phyloP scores from a whole-genome alignment of 352 stramenopile genomes.

The Phytophthora uliginosa region DNA sequence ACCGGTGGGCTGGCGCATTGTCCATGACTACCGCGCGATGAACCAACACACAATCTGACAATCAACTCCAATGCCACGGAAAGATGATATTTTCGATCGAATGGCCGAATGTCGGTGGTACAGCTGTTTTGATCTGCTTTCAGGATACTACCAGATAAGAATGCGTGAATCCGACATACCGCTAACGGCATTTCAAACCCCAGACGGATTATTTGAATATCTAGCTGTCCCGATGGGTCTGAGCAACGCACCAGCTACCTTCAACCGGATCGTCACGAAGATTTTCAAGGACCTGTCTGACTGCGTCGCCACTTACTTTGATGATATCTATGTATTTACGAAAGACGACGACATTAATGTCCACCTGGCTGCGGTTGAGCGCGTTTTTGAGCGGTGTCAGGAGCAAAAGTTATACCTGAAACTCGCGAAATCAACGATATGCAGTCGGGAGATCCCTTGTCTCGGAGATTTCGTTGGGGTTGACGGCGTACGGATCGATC shows the following conservation, averaged over 20 bases:
- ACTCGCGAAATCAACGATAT: constrained; percentile 9
- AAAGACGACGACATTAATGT: not conserved
- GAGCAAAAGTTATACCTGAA: constrained; percentile 7
- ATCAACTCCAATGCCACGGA: constrained; percentile 16
- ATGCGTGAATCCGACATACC: constrained; percentile 8
- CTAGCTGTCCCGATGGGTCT: not conserved
- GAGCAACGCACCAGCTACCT: constrained; percentile 2
- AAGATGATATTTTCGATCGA: constrained; percentile 12
- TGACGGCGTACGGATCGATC: constrained; percentile 3
- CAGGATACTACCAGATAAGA: constrained; percentile 11
- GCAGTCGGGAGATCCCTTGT: constrained; percentile 7
- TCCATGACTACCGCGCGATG: constrained; percentile 15
- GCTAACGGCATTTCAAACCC: constrained; percentile 8
- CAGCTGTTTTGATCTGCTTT: constrained; percentile 16
- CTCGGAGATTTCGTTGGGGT: constrained; percentile 10
- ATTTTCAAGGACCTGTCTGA: not conserved
- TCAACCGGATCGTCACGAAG: constrained; percentile 2
- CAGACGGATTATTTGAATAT: constrained; percentile 4
- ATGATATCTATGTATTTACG: constrained; percentile 14
- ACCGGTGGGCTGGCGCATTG: constrained; percentile 3
- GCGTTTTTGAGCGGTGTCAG: not conserved
- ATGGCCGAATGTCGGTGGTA: constrained; percentile 13
- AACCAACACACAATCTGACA: constrained; percentile 12
- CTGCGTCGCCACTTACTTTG: constrained; percentile 6
- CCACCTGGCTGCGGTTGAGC: constrained; percentile 1